phyloP scores from a whole-genome alignment of 2,329 filamentous ascomycete genomes.

The Alternaria sp. region DNA sequence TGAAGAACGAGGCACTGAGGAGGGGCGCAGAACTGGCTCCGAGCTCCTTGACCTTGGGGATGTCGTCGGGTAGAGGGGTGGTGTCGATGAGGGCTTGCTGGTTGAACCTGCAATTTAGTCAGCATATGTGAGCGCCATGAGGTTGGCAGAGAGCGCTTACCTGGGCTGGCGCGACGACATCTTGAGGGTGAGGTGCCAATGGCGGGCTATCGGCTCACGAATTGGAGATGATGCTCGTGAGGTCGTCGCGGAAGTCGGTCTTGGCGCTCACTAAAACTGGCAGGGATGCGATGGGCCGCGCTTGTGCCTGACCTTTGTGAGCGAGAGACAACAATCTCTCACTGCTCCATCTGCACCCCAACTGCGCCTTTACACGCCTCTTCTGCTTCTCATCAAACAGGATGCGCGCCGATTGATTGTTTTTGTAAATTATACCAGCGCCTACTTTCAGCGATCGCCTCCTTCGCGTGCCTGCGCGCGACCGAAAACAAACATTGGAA shows the following conservation, averaged over 20 bases:
- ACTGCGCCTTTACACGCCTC: constrained; percentile 9
- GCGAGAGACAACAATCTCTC: constrained; percentile 20
- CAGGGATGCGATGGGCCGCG: constrained; percentile 18
- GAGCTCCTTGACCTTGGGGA: constrained; percentile 92
- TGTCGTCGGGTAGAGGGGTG: constrained; percentile 88
- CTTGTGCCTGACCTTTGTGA: constrained; percentile 22
- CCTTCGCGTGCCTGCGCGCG: constrained; percentile 23
- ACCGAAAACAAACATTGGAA: constrained; percentile 21
- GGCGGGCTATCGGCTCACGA: constrained; percentile 42
- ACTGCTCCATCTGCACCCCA: constrained; percentile 13
- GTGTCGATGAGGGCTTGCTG: constrained; percentile 93
- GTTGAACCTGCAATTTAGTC: constrained; percentile 74
- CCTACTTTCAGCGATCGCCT: background rate
- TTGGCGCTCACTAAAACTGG: constrained; percentile 21
- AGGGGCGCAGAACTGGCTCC: constrained; percentile 92
- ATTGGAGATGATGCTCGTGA: constrained; percentile 26
- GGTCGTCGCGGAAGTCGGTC: constrained; percentile 26
- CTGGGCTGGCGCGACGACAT: constrained; percentile 68
- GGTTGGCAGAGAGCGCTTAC: constrained; percentile 49
- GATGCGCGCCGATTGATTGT: constrained; percentile 20
- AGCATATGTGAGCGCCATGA: constrained; percentile 22
- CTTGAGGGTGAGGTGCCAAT: constrained; percentile 51
- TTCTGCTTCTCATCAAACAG: constrained; percentile 1
- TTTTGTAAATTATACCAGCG: background rate
- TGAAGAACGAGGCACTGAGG: constrained; percentile 92